Conservation (phyloP, 129 eudicot genomes). For the Rutidosis leptorrhynchoides region DNA sequence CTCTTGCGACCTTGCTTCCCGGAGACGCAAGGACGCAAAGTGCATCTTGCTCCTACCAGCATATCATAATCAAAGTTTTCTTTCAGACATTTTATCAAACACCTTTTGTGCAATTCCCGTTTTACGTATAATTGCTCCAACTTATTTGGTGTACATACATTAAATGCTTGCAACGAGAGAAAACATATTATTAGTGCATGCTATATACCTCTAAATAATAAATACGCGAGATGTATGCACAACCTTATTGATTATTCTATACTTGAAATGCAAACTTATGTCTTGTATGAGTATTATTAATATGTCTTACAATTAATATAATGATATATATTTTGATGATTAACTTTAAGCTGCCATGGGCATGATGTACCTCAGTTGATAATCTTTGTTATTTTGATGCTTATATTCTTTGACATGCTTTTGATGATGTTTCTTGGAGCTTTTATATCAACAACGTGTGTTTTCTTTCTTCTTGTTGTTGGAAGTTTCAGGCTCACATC, state of each 20-base stretch:
- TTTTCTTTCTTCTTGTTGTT: slow-evolving; percentile 65
- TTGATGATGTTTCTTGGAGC: slow-evolving; percentile 57
- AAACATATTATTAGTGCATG: neutral
- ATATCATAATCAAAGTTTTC: too few relatives aligned
- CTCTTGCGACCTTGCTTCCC: too few relatives aligned
- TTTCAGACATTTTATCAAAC: too few relatives aligned
- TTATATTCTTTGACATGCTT: slow-evolving; percentile 66
- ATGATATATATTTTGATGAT: neutral
- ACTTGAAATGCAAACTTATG: neutral
- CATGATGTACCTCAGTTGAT: slow-evolving; percentile 22
- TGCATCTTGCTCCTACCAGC: too few relatives aligned
- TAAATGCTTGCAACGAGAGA: too few relatives aligned
- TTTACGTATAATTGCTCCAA: too few relatives aligned
- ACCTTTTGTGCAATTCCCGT: too few relatives aligned
- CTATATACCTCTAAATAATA: neutral
- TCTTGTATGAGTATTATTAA: neutral
- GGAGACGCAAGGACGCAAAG: too few relatives aligned
- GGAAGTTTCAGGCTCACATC: slow-evolving; percentile 92
- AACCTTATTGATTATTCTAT: neutral
- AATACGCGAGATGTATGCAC: neutral
- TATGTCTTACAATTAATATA: neutral
- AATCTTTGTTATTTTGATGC: slow-evolving; percentile 30
- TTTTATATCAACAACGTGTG: slow-evolving; percentile 55
- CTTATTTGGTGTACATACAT: too few relatives aligned
- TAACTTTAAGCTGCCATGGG: neutral